Conservation (phyloP, 768 basidiomycete species). For the Pholiota conissans region DNA sequence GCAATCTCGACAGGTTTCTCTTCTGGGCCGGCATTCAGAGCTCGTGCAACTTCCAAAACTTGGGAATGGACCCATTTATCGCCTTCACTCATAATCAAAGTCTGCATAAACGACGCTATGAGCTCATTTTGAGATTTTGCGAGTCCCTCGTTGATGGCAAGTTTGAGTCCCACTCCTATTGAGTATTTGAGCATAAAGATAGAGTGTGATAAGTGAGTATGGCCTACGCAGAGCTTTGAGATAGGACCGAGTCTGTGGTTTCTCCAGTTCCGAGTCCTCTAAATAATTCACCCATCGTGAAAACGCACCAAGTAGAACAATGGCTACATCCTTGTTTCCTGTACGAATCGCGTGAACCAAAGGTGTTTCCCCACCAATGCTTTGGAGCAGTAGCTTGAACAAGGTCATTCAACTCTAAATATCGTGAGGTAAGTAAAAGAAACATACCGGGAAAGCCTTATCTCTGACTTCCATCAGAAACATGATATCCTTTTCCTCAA, state of each 20-base stretch:
- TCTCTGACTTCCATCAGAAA: constrained; percentile 85
- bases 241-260: constrained; percentile 64
- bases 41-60: constrained; percentile 64
- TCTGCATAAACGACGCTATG: constrained; percentile 91
- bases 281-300: constrained; percentile 91
- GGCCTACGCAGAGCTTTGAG: constrained; percentile 78
- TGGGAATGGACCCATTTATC: constrained; percentile 85
- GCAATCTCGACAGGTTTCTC: constrained; percentile 79
- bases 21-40: constrained; percentile 64
- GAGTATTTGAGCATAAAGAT: background rate
- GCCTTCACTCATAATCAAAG: constrained; percentile 95
- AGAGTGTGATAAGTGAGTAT: background rate
- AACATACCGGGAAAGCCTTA: constrained; percentile 72
- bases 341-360: constrained; percentile 90
- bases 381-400: constrained; percentile 74
- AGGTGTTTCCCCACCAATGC: constrained; percentile 83
- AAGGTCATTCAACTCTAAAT: background rate
- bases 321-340: constrained; percentile 82
- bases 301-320: constrained; percentile 86
- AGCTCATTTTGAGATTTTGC: constrained; percentile 80
- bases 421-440: background rate
- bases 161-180: constrained; percentile 78
- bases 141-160: constrained; percentile 89
- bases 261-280: constrained; percentile 75
- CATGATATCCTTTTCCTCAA: constrained; percentile 82